These are phyloP conservation scores for Fusarium denticulatum DNA, from an alignment of 2,329 filamentous ascomycete species.

Conservation along the genomic window DNA sequence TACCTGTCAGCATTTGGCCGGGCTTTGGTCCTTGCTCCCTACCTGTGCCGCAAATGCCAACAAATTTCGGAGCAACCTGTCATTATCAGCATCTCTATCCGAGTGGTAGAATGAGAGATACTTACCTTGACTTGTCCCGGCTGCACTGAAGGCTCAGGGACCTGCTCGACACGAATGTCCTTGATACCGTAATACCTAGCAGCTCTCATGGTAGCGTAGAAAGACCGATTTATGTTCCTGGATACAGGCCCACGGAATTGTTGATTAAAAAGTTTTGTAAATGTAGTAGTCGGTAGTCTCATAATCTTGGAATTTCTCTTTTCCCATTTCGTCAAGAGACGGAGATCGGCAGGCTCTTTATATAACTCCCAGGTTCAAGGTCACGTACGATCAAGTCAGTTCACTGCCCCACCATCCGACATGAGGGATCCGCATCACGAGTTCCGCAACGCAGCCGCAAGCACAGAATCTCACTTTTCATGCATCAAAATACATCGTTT, in stretches of 20 bases:
- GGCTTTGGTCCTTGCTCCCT: not conserved
- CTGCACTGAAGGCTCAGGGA: constrained; percentile 57
- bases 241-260: not conserved
- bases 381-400: constrained; percentile 30
- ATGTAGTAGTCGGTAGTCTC: not conserved
- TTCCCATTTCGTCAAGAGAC: not conserved
- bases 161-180: constrained; percentile 64
- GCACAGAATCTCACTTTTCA: not conserved
- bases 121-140: constrained; percentile 58
- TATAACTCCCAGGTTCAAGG: constrained; percentile 5
- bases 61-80: constrained; percentile 50
- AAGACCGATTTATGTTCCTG: not conserved
- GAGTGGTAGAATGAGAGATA: rapidly evolving
- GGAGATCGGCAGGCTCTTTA: constrained; percentile 7
- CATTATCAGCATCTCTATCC: not conserved
- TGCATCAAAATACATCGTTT: not conserved
- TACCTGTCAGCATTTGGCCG: not conserved
- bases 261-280: not conserved
- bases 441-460: constrained; percentile 9
- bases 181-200: constrained; percentile 64
- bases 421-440: not conserved
- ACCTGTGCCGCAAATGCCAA: constrained; percentile 59
- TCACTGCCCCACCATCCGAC: constrained; percentile 21
- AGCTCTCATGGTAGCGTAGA: constrained; percentile 62
- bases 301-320: not conserved